Evolutionary conservation across 192 early-diverging fungal genomes (phyloP).

Genomic region (Rhizophagus sp.): DNA sequence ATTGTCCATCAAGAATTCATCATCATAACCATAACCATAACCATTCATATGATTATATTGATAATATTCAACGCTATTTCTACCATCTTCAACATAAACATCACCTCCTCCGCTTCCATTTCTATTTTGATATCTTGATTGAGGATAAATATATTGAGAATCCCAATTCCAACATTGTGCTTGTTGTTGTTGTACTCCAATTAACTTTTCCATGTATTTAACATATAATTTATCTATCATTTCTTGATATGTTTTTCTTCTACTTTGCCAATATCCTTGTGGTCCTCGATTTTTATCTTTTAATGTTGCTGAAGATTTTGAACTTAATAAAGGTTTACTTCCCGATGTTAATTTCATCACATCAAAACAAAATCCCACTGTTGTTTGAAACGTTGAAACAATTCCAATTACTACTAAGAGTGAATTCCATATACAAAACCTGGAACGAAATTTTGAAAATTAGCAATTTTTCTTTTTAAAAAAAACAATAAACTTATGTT

Average conservation of each 20-base stretch:
- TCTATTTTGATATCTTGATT: slow-evolving; percentile 2
- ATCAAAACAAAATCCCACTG: slow-evolving; percentile 24
- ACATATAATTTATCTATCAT: slow-evolving; percentile 27
- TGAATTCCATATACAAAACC: slow-evolving; percentile 32
- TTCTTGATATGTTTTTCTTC: slow-evolving; percentile 25
- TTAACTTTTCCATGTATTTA: slow-evolving; percentile 20
- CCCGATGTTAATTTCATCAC: slow-evolving; percentile 8
- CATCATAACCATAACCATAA: not conserved
- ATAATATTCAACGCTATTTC: not conserved
- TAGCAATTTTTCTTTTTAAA: not conserved
- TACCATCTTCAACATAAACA: not conserved
- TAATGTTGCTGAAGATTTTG: not conserved
- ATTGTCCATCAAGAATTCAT: not conserved
- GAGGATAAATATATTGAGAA: not conserved
- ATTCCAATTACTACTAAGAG: slow-evolving; percentile 21
- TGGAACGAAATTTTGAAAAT: not conserved
- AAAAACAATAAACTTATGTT: not conserved
- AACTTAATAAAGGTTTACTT: not conserved
- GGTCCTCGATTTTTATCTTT: not conserved
- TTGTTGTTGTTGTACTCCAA: slow-evolving; percentile 31
- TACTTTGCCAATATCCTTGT: slow-evolving; percentile 5
- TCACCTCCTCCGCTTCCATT: not conserved
- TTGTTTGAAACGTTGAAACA: slow-evolving; percentile 27
- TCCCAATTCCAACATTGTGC: not conserved
- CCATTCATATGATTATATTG: not conserved